Base-by-base conservation (phyloP, 345 rosid genomes). In the Eucalyptus erythrocorys region DNA sequence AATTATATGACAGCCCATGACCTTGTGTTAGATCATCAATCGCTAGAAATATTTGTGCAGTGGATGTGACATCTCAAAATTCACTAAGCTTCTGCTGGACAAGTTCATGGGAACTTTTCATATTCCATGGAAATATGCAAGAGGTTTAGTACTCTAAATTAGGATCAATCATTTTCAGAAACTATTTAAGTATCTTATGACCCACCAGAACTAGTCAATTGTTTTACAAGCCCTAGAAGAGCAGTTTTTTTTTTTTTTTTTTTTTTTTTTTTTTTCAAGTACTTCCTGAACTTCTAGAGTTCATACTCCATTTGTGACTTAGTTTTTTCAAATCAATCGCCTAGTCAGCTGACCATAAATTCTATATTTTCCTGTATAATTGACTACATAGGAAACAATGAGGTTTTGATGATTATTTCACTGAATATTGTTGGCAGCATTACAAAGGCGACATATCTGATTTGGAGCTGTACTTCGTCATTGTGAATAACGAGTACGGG, bases 401-500 rank as follows among this genome's bases (percentile, higher is more conserved):
- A 40, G 30, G 47, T 76, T 40, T 40, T 76, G 30, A 76, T 40
- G 47, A 76, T 21, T 40, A 10, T 76, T 87, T 48, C 85, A 64
- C 30, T 13, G 50, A n/a, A 19, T 47, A 55, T 87, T 85, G 87
- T 89, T 88, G 88, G 87, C 97, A 98, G 99, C 99, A 95, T 91
- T 98, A 93, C 92, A 91, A 94, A 92, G 99, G 96, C 88, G 94
- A 97, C 88, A 92, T 96, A 87, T 93, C 98, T 10, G 96, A 93
- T 87, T 94, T 98, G 91, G 99, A 98, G 91, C 95, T 98, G 82
- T 97, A 95, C 93, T 97, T 97, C 90, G 98, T 97, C 71, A 95
- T 98, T 91, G 95, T 98, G 71, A 98, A 96, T 92, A 97, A 98
- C 91, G 99, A 98, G 89, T 98, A 98, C 88, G 99, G 99, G 61